A percentile compares a stretch with the other conserved stretches of the same genome.
Conservation (phyloP, 2,329 filamentous ascomycete species). For the Samsoniella hepiali region DNA sequence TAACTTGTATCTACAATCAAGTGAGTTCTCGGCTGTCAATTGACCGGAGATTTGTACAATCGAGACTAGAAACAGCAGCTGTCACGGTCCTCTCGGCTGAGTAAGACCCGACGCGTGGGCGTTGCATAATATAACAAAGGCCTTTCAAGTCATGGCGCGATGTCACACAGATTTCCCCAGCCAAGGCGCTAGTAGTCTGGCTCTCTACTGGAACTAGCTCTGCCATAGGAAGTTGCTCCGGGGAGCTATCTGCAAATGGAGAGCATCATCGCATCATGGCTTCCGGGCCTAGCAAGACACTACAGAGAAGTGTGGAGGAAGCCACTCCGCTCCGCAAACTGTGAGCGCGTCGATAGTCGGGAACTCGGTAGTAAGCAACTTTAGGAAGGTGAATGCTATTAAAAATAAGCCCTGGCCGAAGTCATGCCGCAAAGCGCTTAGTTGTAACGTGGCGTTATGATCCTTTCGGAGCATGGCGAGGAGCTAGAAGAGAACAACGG, state of each 20-base stretch:
- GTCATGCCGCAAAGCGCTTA: constrained; percentile 3
- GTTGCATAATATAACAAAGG: background rate
- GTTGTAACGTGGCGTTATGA: constrained; percentile 12
- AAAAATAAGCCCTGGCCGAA: background rate
- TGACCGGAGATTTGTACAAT: background rate
- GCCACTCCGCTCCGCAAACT: background rate
- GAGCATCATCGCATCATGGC: background rate
- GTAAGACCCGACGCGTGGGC: constrained; percentile 3
- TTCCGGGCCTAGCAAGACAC: background rate
- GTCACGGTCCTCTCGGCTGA: background rate
- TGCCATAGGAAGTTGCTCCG: background rate
- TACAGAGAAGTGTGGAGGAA: background rate
- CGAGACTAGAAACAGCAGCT: background rate
- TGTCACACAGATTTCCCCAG: background rate
- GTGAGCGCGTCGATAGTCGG: background rate
- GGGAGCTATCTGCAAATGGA: background rate
- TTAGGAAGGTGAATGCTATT: background rate
- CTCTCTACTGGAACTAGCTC: background rate
- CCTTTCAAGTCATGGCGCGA: background rate
- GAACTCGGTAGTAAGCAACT: background rate
- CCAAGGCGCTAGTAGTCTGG: background rate
- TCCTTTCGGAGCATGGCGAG: background rate
- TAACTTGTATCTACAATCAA: background rate
- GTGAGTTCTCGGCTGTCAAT: background rate
- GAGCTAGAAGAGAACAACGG: background rate